phyloP scores from a whole-genome alignment of 805 yeast species.

The Ogataea paradorogensis region DNA sequence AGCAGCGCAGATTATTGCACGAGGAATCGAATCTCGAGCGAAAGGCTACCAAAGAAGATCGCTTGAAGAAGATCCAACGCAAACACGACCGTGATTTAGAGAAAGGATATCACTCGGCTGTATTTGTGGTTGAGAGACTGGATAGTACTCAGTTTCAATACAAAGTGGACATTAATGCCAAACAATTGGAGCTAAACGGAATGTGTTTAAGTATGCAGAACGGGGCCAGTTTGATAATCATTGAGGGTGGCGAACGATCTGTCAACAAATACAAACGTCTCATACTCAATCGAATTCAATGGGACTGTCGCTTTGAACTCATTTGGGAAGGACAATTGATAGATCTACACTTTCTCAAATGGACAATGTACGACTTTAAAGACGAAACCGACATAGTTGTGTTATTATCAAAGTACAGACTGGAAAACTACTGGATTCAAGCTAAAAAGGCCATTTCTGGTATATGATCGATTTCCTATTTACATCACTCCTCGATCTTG shows the following conservation, averaged over 20 bases:
- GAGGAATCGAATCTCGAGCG: constrained; percentile 58
- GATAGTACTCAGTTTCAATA: constrained; percentile 64
- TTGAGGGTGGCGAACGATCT: constrained; percentile 69
- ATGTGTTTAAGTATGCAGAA: constrained; percentile 45
- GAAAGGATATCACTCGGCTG: constrained; percentile 53
- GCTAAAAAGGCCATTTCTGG: constrained; percentile 16
- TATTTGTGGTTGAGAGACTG: constrained; percentile 54
- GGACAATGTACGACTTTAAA: constrained; percentile 61
- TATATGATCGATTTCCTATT: neutral
- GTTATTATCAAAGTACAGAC: constrained; percentile 47
- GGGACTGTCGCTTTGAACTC: constrained; percentile 50
- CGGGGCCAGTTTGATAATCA: constrained; percentile 57
- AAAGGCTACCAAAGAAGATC: constrained; percentile 56
- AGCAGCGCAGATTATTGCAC: constrained; percentile 58
- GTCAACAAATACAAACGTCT: constrained; percentile 62
- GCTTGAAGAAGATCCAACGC: constrained; percentile 44
- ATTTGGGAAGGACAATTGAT: constrained; percentile 72
- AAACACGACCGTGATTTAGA: constrained; percentile 48
- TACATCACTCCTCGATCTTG: constrained; percentile 60
- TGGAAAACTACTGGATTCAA: constrained; percentile 60
- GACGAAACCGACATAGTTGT: constrained; percentile 49
- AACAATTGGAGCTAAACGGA: constrained; percentile 67
- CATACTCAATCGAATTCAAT: constrained; percentile 58
- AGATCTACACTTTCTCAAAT: constrained; percentile 55
- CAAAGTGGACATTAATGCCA: constrained; percentile 79